phyloP scores from a whole-genome alignment of 2,329 filamentous ascomycete species.

The Phaeosphaeria sp. region DNA sequence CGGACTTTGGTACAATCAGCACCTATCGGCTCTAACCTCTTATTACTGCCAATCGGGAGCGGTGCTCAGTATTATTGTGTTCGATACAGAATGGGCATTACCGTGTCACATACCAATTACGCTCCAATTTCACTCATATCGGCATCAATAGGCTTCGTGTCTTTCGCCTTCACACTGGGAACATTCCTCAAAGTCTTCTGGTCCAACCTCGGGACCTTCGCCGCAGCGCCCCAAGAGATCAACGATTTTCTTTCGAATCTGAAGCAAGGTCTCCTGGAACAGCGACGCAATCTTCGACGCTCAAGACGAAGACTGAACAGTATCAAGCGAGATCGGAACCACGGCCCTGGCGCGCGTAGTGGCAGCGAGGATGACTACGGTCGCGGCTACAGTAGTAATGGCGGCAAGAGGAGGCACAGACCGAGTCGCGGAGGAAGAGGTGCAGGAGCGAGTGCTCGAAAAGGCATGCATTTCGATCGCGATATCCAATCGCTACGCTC shows the following conservation, averaged over 20 bases:
- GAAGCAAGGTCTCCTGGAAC: conserved; percentile 51
- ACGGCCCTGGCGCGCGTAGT: conserved; percentile 13
- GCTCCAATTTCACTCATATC: conserved; percentile 46
- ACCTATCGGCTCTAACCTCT: too few species aligned
- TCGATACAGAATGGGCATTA: conserved; percentile 23
- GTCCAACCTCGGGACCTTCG: conserved; percentile 48
- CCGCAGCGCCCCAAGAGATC: conserved; percentile 48
- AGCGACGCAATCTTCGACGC: conserved; percentile 44
- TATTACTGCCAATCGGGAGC: too few species aligned
- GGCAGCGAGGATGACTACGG: conserved; percentile 11
- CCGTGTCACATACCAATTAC: conserved; percentile 28
- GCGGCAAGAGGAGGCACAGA: conserved; percentile 6
- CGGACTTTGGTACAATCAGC: not conserved
- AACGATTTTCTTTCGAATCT: conserved; percentile 49
- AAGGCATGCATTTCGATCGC: conserved; percentile 24
- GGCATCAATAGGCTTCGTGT: conserved; percentile 50
- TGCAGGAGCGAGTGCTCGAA: conserved; percentile 1
- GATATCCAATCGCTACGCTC: conserved; percentile 30
- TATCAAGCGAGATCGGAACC: conserved; percentile 12
- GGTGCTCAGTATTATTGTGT: too few species aligned
- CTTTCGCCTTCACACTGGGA: conserved; percentile 52
- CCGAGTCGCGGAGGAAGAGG: not conserved
- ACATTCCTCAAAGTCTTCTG: conserved; percentile 53
- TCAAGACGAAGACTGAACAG: conserved; percentile 25
- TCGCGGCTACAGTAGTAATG: conserved; percentile 10